phyloP scores from a whole-genome alignment of 1,284 basidiomycete genomes.

The Boletus austroedulis region DNA sequence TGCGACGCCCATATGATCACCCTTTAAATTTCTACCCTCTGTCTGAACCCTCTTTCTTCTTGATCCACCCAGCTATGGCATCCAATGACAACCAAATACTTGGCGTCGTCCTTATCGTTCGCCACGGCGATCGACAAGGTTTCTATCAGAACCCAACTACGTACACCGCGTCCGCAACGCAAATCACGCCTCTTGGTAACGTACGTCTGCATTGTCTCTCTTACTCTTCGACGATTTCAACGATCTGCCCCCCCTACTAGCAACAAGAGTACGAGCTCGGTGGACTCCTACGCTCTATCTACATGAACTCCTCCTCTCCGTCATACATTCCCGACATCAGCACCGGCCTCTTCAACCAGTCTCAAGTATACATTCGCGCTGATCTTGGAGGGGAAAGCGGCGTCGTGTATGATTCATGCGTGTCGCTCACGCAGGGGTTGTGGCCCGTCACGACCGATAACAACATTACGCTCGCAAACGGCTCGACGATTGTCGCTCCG shows the following conservation, averaged over 20 bases:
- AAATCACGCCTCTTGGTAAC: slow-evolving; percentile 76
- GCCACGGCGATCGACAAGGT: slow-evolving; percentile 61
- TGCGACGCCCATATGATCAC: background rate
- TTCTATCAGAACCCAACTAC: slow-evolving; percentile 67
- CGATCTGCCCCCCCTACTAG: slow-evolving; percentile 2
- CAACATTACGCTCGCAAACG: slow-evolving; percentile 66
- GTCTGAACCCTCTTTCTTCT: background rate
- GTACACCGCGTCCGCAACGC: slow-evolving; percentile 62
- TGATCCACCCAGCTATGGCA: slow-evolving; percentile 13
- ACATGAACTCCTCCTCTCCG: slow-evolving; percentile 56
- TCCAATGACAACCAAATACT: slow-evolving; percentile 36
- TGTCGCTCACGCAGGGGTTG: slow-evolving; percentile 69
- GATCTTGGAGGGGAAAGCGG: slow-evolving; percentile 77
- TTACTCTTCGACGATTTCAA: background rate
- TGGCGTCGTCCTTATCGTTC: slow-evolving; percentile 58
- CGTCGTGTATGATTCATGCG: slow-evolving; percentile 68
- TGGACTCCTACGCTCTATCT: slow-evolving; percentile 54
- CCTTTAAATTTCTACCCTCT: background rate
- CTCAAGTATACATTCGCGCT: slow-evolving; percentile 51
- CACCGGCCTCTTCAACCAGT: slow-evolving; percentile 44
- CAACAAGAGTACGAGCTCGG: slow-evolving; percentile 69
- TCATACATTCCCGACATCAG: slow-evolving; percentile 60
- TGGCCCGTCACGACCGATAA: slow-evolving; percentile 57
- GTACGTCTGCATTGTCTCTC: slow-evolving; percentile 37
- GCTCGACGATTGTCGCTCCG: slow-evolving; percentile 63